Evolutionary conservation across 139 green algal genomes (phyloP), one percentile per base, ranked within the genome.

Genomic region (Haematococcus lacustris): DNA sequence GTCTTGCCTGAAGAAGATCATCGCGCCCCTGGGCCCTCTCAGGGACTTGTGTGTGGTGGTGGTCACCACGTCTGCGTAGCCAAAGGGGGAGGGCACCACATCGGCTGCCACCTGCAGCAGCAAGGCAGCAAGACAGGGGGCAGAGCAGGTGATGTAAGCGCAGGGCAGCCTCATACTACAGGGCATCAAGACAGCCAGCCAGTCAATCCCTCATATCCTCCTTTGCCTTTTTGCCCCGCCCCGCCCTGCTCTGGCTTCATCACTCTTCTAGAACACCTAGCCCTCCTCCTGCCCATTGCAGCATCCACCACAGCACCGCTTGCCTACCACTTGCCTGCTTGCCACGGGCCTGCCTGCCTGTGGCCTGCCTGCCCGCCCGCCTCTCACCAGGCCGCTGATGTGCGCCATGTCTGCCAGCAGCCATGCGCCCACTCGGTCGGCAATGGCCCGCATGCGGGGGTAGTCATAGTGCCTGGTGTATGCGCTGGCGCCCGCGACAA

Each of bases 41-140:
- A 99, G 88, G 7, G 82, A 93, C 87, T 99, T 99, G 89, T 99
- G 95, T 25, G 94, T 99, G 62, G 95, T 99, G 76, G 95, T 99
- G 70, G 93, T 99, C 21, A 99, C 94, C 0, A 99, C 84, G 78
- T 99, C 92, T 17, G 92, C 84, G 79, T 96, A 89, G 28, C 95
- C 88, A 75, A 99, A 99, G 28, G 95, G 95, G 33, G 77, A 89
- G 2, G 89, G 88, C 74, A 98, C 87, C 34, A 97, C 75, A 30
- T 84, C 92, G 51, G 89, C 90, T 32, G 90, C 90, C 17, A 95
- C 89, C 38, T 35, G 30, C n/a, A n/a, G n/a, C 38, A 43, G 33
- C 7, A 28, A 69, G 62, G 32, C 30, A 69, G 32, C 62, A 68
- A 26, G 32, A 50, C 6, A n/a, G 32, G 13, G 34, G 13, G 32